phyloP scores from a whole-genome alignment of 768 basidiomycete species.

The Suillus tomentosus region DNA sequence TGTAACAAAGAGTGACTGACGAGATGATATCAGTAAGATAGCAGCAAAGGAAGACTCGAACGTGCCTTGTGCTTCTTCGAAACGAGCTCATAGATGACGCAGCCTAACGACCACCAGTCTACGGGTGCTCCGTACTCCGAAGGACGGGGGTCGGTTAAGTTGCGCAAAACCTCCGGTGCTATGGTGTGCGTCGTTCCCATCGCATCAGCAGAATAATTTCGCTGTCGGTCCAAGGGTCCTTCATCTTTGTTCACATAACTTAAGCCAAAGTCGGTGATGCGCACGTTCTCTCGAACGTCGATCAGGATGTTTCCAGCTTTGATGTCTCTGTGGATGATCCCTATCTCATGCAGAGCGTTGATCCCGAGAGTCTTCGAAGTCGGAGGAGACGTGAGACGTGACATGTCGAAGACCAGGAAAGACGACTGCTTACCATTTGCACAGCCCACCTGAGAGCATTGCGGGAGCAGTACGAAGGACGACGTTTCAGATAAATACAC shows the following conservation, averaged over 20 bases:
- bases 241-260: background rate
- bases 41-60: background rate
- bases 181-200: background rate
- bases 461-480: conserved; percentile 17
- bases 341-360: no score
- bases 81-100: background rate
- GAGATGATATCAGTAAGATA: background rate
- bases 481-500: conserved; percentile 26
- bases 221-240: background rate
- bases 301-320: no score
- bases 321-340: no score
- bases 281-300: no score
- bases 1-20: background rate
- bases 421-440: conserved; percentile 36
- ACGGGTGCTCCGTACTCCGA: background rate
- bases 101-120: background rate
- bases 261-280: background rate
- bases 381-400: background rate
- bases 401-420: background rate
- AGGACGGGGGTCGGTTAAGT: accelerated
- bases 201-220: background rate
- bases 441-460: conserved; percentile 33
- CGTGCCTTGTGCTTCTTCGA: background rate
- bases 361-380: no score
- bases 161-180: background rate